phyloP scores from a whole-genome alignment of 768 basidiomycete species.

The Naganishia randhawae region DNA sequence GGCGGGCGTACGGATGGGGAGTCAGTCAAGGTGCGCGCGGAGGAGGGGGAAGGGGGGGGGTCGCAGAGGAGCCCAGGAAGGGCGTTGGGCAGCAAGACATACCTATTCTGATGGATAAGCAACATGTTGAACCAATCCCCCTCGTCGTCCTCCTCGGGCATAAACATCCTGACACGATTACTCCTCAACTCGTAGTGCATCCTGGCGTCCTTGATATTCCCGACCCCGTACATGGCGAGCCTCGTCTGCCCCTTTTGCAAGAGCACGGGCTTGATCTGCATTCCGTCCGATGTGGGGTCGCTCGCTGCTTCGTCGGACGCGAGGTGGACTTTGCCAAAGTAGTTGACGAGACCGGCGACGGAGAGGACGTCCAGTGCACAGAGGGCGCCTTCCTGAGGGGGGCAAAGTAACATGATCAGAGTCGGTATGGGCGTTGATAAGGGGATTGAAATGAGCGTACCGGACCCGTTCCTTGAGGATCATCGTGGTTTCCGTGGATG shows the following conservation, averaged over 20 bases:
- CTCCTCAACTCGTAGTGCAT: slow-evolving; percentile 95
- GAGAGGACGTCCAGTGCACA: slow-evolving; percentile 93
- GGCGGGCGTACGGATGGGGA: too few species aligned
- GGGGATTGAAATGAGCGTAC: slow-evolving; percentile 57
- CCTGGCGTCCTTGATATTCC: slow-evolving; percentile 91
- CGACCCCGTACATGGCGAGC: slow-evolving; percentile 90
- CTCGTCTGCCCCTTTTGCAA: slow-evolving; percentile 79
- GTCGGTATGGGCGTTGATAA: background rate
- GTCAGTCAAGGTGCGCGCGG: too few species aligned
- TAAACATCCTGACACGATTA: slow-evolving; percentile 92
- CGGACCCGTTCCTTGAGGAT: slow-evolving; percentile 90
- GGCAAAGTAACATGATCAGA: background rate
- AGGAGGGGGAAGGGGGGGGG: too few species aligned
- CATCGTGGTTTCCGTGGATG: slow-evolving; percentile 98
- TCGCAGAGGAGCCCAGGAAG: too few species aligned
- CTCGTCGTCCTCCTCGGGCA: slow-evolving; percentile 77
- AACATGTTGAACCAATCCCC: slow-evolving; percentile 84
- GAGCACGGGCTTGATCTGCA: slow-evolving; percentile 83
- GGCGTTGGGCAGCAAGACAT: too few species aligned
- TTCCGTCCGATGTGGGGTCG: slow-evolving; percentile 57
- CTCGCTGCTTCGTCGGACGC: slow-evolving; percentile 63
- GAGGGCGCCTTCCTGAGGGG: slow-evolving; percentile 77
- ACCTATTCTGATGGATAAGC: slow-evolving; percentile 95
- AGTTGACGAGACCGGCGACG: slow-evolving; percentile 88
- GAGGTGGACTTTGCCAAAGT: slow-evolving; percentile 94